Base-by-base conservation (phyloP, 257 asterid genomes). In the Nemophila menziesii region DNA sequence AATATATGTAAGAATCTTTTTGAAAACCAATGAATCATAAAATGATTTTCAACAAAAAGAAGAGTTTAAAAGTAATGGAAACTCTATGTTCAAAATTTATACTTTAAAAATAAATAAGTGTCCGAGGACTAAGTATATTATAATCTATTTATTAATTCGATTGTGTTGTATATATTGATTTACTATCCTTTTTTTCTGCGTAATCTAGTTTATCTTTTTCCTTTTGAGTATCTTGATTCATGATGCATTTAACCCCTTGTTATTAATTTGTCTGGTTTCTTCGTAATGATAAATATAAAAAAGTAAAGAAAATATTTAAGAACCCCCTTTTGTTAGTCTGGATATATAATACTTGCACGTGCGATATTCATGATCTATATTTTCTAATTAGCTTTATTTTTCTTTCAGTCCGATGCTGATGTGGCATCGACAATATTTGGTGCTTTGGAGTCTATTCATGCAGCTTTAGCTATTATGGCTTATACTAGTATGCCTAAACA, bases 391-490 rank as follows among this genome's bases (percentile, higher is more conserved):
- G 26, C 49, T 51, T 68, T 63, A 43, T 50, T 47, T 55, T 54
- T 58, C 48, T 61, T 69, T 27, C 96, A 90, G 99, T 60, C 81
- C 59, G 96, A 90, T 63, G 70, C 79, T 41, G 96, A 85, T 55
- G 79, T 71, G 52, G 72, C 75, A 38, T 60, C 92, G 14, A 64
- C 92, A 45, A 73, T 90, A 74, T 75, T 55, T 66, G 69, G 89
- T 42, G 80, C 96, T 44, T 60, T 90, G 77, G 99, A 90, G 74
- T 77, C 96, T 2, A 79, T 81, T 69, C 96, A 77, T 65, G 99
- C 93, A 44, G 78, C 96, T 68, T 77, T 90, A 61, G 87, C 81
- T 46, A 70, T 90, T 61, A 72, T 90, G 89, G 79, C 86, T 52
- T 66, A 65, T 66, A 71, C 54, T 60, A 93, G 73, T 66, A 76